Conservation (phyloP, 345 rosid genomes). For the Boechera retrofracta region DNA sequence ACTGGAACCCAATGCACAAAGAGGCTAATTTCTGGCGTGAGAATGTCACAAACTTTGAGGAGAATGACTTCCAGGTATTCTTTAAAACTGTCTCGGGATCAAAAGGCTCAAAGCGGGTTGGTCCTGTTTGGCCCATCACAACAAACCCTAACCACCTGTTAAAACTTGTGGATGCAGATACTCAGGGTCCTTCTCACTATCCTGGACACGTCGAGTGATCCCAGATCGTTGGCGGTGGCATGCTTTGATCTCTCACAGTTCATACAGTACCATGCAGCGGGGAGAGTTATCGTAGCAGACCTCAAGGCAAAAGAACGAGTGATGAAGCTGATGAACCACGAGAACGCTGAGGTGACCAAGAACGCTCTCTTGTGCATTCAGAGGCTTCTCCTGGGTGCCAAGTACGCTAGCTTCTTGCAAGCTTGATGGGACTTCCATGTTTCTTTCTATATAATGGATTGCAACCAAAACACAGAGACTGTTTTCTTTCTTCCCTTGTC, state of each 20-base stretch:
- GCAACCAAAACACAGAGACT: slow-evolving; percentile 29
- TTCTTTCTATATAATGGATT: slow-evolving; percentile 30
- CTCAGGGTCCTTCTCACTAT: slow-evolving; percentile 90
- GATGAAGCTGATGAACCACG: slow-evolving; percentile 90
- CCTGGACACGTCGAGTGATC: slow-evolving; percentile 85
- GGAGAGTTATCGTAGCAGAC: slow-evolving; percentile 78
- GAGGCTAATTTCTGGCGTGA: slow-evolving; percentile 95
- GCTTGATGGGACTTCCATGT: slow-evolving; percentile 48
- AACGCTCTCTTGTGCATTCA: slow-evolving; percentile 79
- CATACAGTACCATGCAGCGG: slow-evolving; percentile 93
- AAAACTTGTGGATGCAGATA: slow-evolving; percentile 58
- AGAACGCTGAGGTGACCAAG: slow-evolving; percentile 79
- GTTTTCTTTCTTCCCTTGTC: slow-evolving; percentile 32
- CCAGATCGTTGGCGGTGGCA: slow-evolving; percentile 87
- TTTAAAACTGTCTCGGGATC: too few relatives aligned
- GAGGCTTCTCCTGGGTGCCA: slow-evolving; percentile 89
- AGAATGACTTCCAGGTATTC: slow-evolving; percentile 91
- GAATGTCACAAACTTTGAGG: slow-evolving; percentile 80
- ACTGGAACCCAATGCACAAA: slow-evolving; percentile 99
- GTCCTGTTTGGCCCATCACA: background rate
- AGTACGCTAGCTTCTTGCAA: slow-evolving; percentile 98
- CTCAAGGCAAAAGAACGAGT: slow-evolving; percentile 93
- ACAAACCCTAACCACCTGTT: slow-evolving; percentile 6
- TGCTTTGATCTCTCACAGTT: slow-evolving; percentile 97
- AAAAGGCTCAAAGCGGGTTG: background rate